These are phyloP conservation scores for Hawksworthiomyces lignivorus DNA, from an alignment of 2,329 filamentous ascomycete genomes.

Conservation along the genomic window DNA sequence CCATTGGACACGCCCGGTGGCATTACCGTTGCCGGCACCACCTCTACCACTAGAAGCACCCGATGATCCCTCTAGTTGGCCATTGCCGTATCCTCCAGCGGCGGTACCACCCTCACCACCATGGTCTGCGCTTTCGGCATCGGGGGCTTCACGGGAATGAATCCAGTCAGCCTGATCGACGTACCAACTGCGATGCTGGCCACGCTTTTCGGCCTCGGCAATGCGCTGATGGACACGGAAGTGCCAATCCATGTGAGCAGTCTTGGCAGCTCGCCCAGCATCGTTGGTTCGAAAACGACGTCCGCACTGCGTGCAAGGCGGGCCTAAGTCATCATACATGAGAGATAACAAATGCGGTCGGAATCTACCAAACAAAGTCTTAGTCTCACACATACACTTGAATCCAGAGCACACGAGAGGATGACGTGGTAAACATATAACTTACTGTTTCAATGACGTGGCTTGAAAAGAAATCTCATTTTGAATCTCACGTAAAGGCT, in stretches of 20 bases:
- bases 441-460: constrained; percentile 66
- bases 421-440: constrained; percentile 16
- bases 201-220: constrained; percentile 75
- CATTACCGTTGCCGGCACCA: constrained; percentile 22
- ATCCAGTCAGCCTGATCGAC: constrained; percentile 92
- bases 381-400: too few species aligned
- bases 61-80: constrained; percentile 19
- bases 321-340: constrained; percentile 73
- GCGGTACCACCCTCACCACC: constrained; percentile 18
- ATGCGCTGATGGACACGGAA: constrained; percentile 89
- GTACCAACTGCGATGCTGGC: constrained; percentile 91
- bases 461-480: constrained; percentile 54
- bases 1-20: constrained; percentile 56
- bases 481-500: constrained; percentile 18
- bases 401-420: too few species aligned
- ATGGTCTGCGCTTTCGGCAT: constrained; percentile 44
- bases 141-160: constrained; percentile 70
- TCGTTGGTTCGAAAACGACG: constrained; percentile 73
- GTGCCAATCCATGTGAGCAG: constrained; percentile 94
- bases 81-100: constrained; percentile 16
- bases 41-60: constrained; percentile 15
- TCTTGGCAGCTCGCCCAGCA: constrained; percentile 77
- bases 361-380: constrained; percentile 42
- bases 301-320: constrained; percentile 86
- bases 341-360: constrained; percentile 54